Evolutionary conservation across 1,139 yeast species (phyloP), one percentile per base, ranked within the genome.

Genomic region (Arxiozyma slooffiae): DNA sequence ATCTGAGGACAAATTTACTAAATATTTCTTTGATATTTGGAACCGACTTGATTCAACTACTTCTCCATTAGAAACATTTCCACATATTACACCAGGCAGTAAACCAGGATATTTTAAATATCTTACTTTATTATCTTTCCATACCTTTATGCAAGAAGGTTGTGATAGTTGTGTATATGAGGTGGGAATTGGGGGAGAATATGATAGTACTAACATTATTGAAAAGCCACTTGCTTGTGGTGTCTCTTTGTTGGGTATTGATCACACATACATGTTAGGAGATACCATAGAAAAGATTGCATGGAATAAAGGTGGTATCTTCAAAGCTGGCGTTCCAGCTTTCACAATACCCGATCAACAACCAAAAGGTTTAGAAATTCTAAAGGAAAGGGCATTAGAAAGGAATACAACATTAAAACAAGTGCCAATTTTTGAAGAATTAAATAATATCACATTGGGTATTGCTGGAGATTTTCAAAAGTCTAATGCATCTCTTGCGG

Each of bases 161-260:
- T 90, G 94, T 26, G 87, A 89, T 61, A 80, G 96, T 18, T 97
- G 98, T 14, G 84, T 94, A 44, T 88, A 87, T 62, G 99, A 94
- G 67, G 98, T 94, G 24, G 99, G 99, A 17, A 95, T 94, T 49
- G 99, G 99, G 30, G 99, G 99, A 11, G 94, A 87, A 63, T 87
- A 81, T 63, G 99, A 94, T 67, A 87, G 97, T 14, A 94, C 99
- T 11, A 94, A 94, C 65, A 79, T 94, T 14, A 79, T 94, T 47
- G 80, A 76, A 38, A 70, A 74, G 43, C 98, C 98, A 11, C 79
- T 88, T 0, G 94, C 81, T 1, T 83, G 96, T 38, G 98, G 96
- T 40, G 84, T 94, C 20, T 73, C 94, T 4, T 78, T 92, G 9
- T 72, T 94, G 55, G 98, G 97, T 1, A 85, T 94, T 42, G 99